Base-by-base conservation (phyloP, 2,329 filamentous ascomycete species). In the Pleomassaria siparia region DNA sequence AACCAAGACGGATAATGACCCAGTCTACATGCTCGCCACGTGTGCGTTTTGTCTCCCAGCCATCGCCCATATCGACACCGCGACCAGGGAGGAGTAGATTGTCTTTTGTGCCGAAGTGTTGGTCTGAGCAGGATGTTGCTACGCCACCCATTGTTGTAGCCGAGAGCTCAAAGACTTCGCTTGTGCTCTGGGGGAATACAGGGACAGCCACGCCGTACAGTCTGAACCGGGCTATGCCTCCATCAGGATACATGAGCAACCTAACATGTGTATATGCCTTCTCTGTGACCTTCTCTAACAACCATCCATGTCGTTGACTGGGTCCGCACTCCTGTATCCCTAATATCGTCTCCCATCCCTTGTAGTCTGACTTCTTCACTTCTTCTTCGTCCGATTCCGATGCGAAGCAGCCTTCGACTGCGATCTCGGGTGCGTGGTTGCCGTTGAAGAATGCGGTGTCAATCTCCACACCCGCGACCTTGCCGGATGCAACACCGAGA, bases 21-120 rank as follows among this genome's bases (percentile, higher is more conserved):
- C 89, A 94, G 71, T 94, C 89, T 16, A 88, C 74, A 69, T 94
- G 89, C 68, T 82, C 84, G 42, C 79, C 83, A 41, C 89, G 76
- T 28, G 87, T 89, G 44, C 89, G 80, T 56, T 86, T 83, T 46
- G 89, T 94, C 73, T 94, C 89, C 89, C 89, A 94, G 7, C 89
- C 89, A 67, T 92, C 89, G 42, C 88, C 87, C 89, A 94, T 94
- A 72, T 94, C 87, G 67, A 86, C 84, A 33, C 88, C 88, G 21
- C 88, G 79, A 2, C 87, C 88, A 0, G 88, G 88, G 3, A 91
- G 76, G n/a, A 91, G 79, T 26, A 92, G 75, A 71, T 92, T 91
- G 65, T 88, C 84, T 67, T 87, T 90, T 29, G 84, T 87, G 50
- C 89, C 88, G 62, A 91, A 95, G 71, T 94, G 89, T 73, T 94